Conservation (phyloP, 2,329 filamentous ascomycete genomes). For the Elsinoe ampelina region DNA sequence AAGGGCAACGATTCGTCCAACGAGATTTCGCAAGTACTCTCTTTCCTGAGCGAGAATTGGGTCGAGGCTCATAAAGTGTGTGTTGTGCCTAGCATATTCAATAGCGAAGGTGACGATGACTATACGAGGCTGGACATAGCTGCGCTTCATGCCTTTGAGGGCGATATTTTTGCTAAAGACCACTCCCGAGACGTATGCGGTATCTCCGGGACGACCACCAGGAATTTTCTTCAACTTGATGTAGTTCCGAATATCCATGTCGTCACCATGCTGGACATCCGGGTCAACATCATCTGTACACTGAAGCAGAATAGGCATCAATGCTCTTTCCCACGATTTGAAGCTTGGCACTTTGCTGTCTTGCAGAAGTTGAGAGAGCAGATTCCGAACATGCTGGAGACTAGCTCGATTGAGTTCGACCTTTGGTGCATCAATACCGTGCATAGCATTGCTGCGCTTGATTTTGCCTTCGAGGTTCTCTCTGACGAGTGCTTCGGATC, state of each 20-base stretch:
- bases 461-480: conserved; percentile 25
- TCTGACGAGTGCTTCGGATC: conserved; percentile 6
- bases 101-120: conserved; percentile 90
- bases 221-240: conserved; percentile 96
- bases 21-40: conserved; percentile 84
- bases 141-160: conserved; percentile 88
- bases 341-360: conserved; percentile 66
- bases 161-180: conserved; percentile 97
- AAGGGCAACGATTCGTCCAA: conserved; percentile 80
- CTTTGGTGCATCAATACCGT: conserved; percentile 61
- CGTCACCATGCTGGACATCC: conserved; percentile 79
- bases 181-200: conserved; percentile 90
- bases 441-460: conserved; percentile 73
- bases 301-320: conserved; percentile 80
- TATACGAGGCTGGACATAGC: conserved; percentile 74
- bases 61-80: conserved; percentile 96
- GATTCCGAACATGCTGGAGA: conserved; percentile 73
- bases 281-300: conserved; percentile 93
- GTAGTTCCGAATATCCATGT: conserved; percentile 95
- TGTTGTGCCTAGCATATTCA: conserved; percentile 86
- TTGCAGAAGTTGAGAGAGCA: conserved; percentile 72
- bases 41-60: conserved; percentile 94
- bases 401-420: conserved; percentile 81
- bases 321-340: conserved; percentile 75
- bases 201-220: conserved; percentile 80